Percentiles rank a stretch among this genome's conserved stretches.
phyloP scores from a whole-genome alignment of 495 filamentous ascomycete genomes.

The Tuber melanosporum region DNA sequence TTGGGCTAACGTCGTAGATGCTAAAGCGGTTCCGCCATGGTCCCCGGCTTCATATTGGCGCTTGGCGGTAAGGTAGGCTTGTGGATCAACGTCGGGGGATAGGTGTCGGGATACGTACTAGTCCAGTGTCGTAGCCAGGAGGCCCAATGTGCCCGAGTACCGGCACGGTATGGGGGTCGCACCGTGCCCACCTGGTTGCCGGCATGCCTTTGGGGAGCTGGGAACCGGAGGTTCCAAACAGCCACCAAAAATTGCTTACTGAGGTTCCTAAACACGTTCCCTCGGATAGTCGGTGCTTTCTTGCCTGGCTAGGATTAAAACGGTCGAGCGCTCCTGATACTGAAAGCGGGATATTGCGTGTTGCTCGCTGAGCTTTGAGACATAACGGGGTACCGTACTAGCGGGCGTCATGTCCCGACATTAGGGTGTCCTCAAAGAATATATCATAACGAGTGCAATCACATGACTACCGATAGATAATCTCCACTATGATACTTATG shows the following conservation, averaged over 20 bases:
- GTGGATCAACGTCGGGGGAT: background rate
- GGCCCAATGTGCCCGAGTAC: background rate
- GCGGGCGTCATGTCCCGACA: background rate
- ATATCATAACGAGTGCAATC: background rate
- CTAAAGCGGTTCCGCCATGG: background rate
- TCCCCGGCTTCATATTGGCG: background rate
- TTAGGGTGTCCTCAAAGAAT: background rate
- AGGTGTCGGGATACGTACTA: background rate
- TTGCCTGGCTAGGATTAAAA: background rate
- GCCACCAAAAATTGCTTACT: background rate
- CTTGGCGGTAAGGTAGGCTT: background rate
- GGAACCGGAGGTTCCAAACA: too few species aligned
- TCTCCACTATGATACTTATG: too few species aligned
- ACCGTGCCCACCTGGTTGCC: too few species aligned
- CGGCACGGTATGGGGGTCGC: too few species aligned
- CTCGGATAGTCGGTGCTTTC: background rate
- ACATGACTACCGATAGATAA: background rate
- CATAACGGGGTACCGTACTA: background rate
- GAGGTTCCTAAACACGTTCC: background rate
- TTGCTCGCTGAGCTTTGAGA: background rate
- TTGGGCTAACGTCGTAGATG: conserved; percentile 10
- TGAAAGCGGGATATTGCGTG: background rate
- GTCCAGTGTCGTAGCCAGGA: conserved; percentile 9
- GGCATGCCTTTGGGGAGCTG: too few species aligned
- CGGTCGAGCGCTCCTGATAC: background rate